phyloP scores from a whole-genome alignment of 768 basidiomycete genomes.

The Lentinula guzmanii region DNA sequence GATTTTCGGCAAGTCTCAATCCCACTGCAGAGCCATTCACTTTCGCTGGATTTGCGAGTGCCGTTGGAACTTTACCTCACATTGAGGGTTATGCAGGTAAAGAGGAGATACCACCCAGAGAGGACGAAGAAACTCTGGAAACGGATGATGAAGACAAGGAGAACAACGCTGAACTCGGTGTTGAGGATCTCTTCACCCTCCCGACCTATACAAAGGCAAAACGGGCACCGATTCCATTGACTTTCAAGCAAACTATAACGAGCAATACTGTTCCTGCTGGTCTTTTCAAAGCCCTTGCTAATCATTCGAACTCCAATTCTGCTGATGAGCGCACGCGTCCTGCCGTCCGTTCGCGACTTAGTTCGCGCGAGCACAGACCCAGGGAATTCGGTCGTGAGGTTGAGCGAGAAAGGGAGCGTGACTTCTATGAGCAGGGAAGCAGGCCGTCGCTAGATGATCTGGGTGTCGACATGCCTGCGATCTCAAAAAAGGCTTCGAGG shows the following conservation, averaged over 20 bases:
- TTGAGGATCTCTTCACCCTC: constrained; percentile 2
- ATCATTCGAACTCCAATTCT: constrained; percentile 17
- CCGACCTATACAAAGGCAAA: constrained; percentile 29
- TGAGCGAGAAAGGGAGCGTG: constrained; percentile 4
- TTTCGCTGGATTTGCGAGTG: constrained; percentile 54
- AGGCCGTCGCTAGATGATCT: constrained; percentile 72
- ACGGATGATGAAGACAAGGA: constrained; percentile 13
- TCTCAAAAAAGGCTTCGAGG: constrained; percentile 52
- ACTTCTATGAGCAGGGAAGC: constrained; percentile 2
- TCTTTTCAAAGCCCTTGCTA: constrained; percentile 74
- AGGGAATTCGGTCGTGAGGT: constrained; percentile 4
- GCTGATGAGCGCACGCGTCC: constrained; percentile 64
- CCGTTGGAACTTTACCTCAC: constrained; percentile 13
- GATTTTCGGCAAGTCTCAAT: constrained; percentile 22
- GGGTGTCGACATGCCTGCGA: constrained; percentile 59
- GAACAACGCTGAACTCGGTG: constrained; percentile 4
- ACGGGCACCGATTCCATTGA: constrained; percentile 71
- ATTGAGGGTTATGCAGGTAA: constrained; percentile 11
- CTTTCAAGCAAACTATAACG: constrained; percentile 62
- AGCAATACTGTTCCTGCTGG: constrained; percentile 82
- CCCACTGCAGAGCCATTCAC: constrained; percentile 56
- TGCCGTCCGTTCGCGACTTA: constrained; percentile 68
- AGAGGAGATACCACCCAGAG: constrained; percentile 5
- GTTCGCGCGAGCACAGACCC: constrained; percentile 48
- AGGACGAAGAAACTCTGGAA: constrained; percentile 13